phyloP scores from a whole-genome alignment of 495 filamentous ascomycete genomes.

The Choiromyces venosus region DNA sequence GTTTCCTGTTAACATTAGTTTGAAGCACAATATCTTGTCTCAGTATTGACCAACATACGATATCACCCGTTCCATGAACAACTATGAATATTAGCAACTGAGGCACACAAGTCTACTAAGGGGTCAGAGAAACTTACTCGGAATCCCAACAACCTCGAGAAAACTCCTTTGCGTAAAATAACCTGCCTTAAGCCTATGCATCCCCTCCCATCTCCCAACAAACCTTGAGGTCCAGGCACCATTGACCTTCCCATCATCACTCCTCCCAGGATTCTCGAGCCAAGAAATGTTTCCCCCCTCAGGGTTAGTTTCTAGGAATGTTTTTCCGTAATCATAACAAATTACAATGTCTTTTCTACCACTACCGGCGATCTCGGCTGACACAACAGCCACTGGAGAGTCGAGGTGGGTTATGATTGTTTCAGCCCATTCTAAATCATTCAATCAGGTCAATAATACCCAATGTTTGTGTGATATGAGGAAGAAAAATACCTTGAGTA shows the following conservation, averaged over 20 bases:
- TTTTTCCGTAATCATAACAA: conserved; percentile 29
- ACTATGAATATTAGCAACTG: conserved; percentile 11
- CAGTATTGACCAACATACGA: neutral
- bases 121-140: neutral
- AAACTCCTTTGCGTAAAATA: conserved; percentile 36
- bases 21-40: neutral
- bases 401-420: conserved; percentile 12
- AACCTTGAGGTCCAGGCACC: conserved; percentile 17
- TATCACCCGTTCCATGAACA: conserved; percentile 18
- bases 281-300: conserved; percentile 27
- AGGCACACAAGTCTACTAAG: neutral
- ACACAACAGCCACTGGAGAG: conserved; percentile 20
- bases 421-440: conserved; percentile 14
- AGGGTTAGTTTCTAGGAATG: conserved; percentile 6
- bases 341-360: conserved; percentile 26
- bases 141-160: conserved; percentile 24
- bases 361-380: conserved; percentile 29
- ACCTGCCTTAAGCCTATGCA: conserved; percentile 33
- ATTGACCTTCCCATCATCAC: neutral
- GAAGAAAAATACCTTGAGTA: conserved; percentile 1
- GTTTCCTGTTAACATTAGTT: conserved; percentile 9
- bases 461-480: neutral
- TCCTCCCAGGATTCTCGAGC: conserved; percentile 35
- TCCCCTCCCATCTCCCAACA: conserved; percentile 35
- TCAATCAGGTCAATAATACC: neutral